These are phyloP conservation scores for Ustilago crameri DNA, from an alignment of 1,284 basidiomycete species.

Conservation along the genomic window DNA sequence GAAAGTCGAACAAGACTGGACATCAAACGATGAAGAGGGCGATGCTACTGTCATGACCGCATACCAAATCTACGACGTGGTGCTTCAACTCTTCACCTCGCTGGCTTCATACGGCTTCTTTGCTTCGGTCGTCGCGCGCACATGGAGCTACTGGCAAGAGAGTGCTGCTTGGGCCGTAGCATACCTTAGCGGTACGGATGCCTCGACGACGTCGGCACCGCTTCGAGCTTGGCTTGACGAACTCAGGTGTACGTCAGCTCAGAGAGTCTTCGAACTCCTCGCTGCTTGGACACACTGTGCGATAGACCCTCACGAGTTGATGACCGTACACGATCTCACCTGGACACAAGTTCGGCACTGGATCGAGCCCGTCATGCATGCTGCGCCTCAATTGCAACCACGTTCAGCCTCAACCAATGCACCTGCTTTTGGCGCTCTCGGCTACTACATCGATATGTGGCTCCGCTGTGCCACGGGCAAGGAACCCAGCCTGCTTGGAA, in stretches of 20 bases:
- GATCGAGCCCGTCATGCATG: conserved; percentile 68
- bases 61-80: conserved; percentile 36
- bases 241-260: conserved; percentile 21
- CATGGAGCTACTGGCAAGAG: conserved; percentile 41
- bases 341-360: conserved; percentile 88
- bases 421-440: conserved; percentile 26
- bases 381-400: background rate
- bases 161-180: conserved; percentile 36
- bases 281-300: conserved; percentile 84
- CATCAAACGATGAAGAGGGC: conserved; percentile 50
- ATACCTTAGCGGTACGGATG: conserved; percentile 7
- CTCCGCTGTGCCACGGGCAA: conserved; percentile 28
- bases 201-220: background rate
- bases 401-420: background rate
- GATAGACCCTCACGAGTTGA: conserved; percentile 86
- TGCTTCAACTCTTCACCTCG: conserved; percentile 75
- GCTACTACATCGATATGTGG: conserved; percentile 35
- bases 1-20: conserved; percentile 66
- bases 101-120: conserved; percentile 83
- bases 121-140: conserved; percentile 73
- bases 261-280: conserved; percentile 71
- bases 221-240: conserved; percentile 13
- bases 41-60: conserved; percentile 69
- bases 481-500: conserved; percentile 23
- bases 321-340: conserved; percentile 83